phyloP scores from a whole-genome alignment of 2,329 filamentous ascomycete species.

The Alternaria angustiovoidea region DNA sequence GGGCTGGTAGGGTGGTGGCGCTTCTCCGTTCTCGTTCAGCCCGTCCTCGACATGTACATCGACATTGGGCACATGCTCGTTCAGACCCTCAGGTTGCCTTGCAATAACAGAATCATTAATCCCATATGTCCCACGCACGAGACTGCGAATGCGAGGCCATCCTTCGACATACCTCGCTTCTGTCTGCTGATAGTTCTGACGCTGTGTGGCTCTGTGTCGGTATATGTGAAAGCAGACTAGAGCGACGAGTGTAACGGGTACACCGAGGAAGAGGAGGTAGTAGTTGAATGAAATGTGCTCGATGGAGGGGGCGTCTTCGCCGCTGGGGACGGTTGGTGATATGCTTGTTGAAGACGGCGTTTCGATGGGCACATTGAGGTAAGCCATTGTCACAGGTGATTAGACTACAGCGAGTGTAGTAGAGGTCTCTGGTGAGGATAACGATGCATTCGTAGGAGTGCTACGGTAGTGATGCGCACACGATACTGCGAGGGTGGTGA shows the following conservation, averaged over 20 bases:
- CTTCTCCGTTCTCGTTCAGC: slow-evolving; percentile 69
- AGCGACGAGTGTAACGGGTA: slow-evolving; percentile 57
- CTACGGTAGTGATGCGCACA: no score
- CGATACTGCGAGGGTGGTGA: not conserved
- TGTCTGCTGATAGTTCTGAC: no score
- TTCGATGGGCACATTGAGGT: not conserved
- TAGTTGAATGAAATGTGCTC: slow-evolving; percentile 48
- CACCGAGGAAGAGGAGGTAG: slow-evolving; percentile 66
- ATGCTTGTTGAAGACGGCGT: not conserved
- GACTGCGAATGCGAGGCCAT: slow-evolving; percentile 42
- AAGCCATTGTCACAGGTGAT: not conserved
- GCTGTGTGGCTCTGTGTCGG: slow-evolving; percentile 30
- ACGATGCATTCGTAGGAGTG: not conserved
- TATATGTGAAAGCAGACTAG: slow-evolving; percentile 56
- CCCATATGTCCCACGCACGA: slow-evolving; percentile 38
- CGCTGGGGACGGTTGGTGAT: not conserved
- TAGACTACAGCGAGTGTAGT: not conserved
- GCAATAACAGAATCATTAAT: slow-evolving; percentile 24
- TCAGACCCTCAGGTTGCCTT: slow-evolving; percentile 63
- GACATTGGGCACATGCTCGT: slow-evolving; percentile 61
- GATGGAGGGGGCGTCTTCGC: not conserved
- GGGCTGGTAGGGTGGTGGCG: slow-evolving; percentile 67
- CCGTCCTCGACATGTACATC: not conserved
- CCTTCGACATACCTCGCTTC: slow-evolving; percentile 47
- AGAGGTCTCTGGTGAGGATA: not conserved